Percentiles rank a stretch among this genome's conserved stretches.
phyloP scores from a whole-genome alignment of 371 early-diverging fungal species.

The Rhizopus arrhizus region DNA sequence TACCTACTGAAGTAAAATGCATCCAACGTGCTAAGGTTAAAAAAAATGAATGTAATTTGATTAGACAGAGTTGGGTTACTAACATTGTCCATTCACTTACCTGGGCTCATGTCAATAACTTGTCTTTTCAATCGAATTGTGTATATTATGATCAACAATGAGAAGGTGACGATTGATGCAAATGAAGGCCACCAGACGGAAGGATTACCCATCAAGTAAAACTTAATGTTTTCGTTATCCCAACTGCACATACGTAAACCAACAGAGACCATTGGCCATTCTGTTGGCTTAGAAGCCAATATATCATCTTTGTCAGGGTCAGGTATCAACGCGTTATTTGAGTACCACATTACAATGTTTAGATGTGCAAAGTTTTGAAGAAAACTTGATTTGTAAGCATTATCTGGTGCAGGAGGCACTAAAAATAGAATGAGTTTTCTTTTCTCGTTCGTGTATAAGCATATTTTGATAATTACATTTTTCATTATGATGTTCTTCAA shows the following conservation, averaged over 20 bases:
- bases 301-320: conserved; percentile 94
- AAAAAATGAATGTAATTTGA: no score
- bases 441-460: neutral
- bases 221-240: conserved; percentile 88
- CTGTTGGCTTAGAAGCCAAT: conserved; percentile 84
- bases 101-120: conserved; percentile 57
- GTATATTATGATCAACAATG: conserved; percentile 46
- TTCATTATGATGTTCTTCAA: conserved; percentile 87
- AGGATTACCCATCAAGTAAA: conserved; percentile 96
- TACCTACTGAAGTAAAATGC: conserved; percentile 71
- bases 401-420: conserved; percentile 63
- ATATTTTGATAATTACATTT: conserved; percentile 33
- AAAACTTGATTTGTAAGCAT: conserved; percentile 75
- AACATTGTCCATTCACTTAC: conserved; percentile 17
- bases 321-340: conserved; percentile 96
- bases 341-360: conserved; percentile 96
- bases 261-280: conserved; percentile 93
- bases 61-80: no score
- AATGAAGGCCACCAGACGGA: conserved; percentile 92
- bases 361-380: conserved; percentile 86
- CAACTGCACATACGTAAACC: conserved; percentile 98
- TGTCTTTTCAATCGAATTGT: conserved; percentile 67
- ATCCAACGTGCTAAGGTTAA: conserved; percentile 46
- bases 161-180: conserved; percentile 59
- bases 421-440: neutral